Base-by-base conservation (phyloP, 768 basidiomycete species). In the Suillus variegatus region DNA sequence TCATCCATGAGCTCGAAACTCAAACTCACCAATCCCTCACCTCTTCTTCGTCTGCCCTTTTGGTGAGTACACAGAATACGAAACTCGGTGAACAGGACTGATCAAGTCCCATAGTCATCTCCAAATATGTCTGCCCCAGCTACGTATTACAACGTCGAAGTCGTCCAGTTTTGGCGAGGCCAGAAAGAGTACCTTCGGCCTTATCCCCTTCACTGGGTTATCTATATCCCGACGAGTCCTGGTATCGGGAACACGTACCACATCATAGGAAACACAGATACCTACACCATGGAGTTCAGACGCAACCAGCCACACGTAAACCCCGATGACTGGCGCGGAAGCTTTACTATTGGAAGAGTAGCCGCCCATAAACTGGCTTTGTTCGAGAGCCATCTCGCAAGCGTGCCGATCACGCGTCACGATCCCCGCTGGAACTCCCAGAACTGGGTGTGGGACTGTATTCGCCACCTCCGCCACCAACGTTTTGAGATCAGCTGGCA, bases 111-210 rank as follows among this genome's bases (percentile, higher is more conserved):
- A 25, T 25, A 40, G 56, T 14, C 22, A 40, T 14, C 25, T 6
- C 25, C 18, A 6, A 41, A 41, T 8, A 65, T 74, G 28, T 67
- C 51, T n/a, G 70, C 73, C 22, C 70, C 76, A 0, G 32, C 68
- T 0, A 67, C 70, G 4, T 67, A 56, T 60, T 69, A 70, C 65
- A 65, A 73, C 6, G 63, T 76, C 66, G 75, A 74, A 12, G 65
- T 76, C 57, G 66, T 61, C 61, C 76, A 77, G 38, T 77, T 76
- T 63, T 77, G 72, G 72, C 76, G 68, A 40, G 63, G 40, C 41
- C 65, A 57, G 54, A 66, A 70, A 66, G 67, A 70, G 67, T 64
- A 40, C 16, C 66, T 67, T 1, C 66, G 56, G 0, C 67, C 69
- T 25, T 46, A 38, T 12, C 70, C 9, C 68, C 68, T 73, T 3